These are phyloP conservation scores for Xylaria sp. DNA, from an alignment of 2,329 filamentous ascomycete species.

Conservation along the genomic window DNA sequence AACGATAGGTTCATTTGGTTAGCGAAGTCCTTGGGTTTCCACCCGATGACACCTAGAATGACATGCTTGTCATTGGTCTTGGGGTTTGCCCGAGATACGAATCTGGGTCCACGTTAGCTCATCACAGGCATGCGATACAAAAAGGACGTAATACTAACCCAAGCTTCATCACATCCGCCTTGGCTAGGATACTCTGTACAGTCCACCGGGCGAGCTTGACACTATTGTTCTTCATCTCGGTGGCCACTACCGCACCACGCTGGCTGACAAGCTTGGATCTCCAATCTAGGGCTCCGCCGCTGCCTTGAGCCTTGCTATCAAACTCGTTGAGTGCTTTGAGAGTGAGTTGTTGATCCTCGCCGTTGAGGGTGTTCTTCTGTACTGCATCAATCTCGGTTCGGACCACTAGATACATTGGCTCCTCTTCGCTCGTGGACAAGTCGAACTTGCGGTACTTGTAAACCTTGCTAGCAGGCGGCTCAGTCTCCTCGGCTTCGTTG, in stretches of 20 bases:
- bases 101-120: constrained; percentile 63
- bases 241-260: constrained; percentile 96
- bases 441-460: constrained; percentile 99
- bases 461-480: constrained; percentile 92
- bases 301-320: constrained; percentile 96
- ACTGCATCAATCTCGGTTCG: constrained; percentile 96
- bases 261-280: constrained; percentile 92
- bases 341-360: constrained; percentile 89
- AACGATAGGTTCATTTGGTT: constrained; percentile 98
- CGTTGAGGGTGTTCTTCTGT: constrained; percentile 91
- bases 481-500: constrained; percentile 90
- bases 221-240: constrained; percentile 99
- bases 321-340: constrained; percentile 99
- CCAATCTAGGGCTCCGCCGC: constrained; percentile 96
- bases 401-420: constrained; percentile 91
- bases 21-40: constrained; percentile 98
- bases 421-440: constrained; percentile 91
- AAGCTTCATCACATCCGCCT: constrained; percentile 98
- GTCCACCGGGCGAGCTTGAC: constrained; percentile 99
- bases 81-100: constrained; percentile 93
- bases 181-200: constrained; percentile 93
- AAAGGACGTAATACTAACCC: constrained; percentile 68
- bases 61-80: constrained; percentile 94
- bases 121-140: neutral
- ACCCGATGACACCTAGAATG: constrained; percentile 93